phyloP scores from a whole-genome alignment of 495 filamentous ascomycete species.

The Beverwykella pulmonaria region DNA sequence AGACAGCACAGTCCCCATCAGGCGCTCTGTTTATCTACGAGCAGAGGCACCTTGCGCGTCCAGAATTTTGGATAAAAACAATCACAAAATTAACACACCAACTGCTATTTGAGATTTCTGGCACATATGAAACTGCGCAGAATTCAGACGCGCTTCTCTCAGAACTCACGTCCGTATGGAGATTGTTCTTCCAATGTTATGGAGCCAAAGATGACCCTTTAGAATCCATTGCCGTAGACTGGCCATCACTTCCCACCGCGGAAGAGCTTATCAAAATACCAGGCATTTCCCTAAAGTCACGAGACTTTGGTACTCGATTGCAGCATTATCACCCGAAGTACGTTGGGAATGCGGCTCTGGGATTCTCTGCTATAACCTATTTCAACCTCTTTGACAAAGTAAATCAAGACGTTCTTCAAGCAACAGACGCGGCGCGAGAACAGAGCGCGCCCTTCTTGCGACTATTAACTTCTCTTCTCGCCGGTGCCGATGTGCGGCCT shows the following conservation, averaged over 20 bases:
- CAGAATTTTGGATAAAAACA: constrained; percentile 18
- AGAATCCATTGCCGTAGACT: neutral
- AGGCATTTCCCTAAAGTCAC: neutral
- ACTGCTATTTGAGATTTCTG: neutral
- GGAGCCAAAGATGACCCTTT: neutral
- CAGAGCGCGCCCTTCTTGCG: constrained; percentile 15
- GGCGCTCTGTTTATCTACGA: constrained; percentile 21
- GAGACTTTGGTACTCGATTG: constrained; percentile 6
- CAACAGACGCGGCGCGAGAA: constrained; percentile 1
- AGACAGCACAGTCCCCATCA: constrained; percentile 14
- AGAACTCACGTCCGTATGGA: constrained; percentile 33
- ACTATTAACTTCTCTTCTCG: constrained; percentile 7
- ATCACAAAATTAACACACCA: constrained; percentile 16
- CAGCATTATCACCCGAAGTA: constrained; percentile 12
- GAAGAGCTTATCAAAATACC: neutral
- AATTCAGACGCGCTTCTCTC: constrained; percentile 4
- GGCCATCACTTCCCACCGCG: neutral
- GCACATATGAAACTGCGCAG: neutral
- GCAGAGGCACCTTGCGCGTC: constrained; percentile 17
- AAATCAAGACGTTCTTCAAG: neutral
- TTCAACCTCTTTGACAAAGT: constrained; percentile 23
- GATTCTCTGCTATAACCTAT: constrained; percentile 16
- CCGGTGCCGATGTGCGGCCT: neutral
- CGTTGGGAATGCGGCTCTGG: neutral
- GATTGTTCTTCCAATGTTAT: constrained; percentile 27